phyloP scores from a whole-genome alignment of 768 basidiomycete genomes.

The Roridomyces roridus region DNA sequence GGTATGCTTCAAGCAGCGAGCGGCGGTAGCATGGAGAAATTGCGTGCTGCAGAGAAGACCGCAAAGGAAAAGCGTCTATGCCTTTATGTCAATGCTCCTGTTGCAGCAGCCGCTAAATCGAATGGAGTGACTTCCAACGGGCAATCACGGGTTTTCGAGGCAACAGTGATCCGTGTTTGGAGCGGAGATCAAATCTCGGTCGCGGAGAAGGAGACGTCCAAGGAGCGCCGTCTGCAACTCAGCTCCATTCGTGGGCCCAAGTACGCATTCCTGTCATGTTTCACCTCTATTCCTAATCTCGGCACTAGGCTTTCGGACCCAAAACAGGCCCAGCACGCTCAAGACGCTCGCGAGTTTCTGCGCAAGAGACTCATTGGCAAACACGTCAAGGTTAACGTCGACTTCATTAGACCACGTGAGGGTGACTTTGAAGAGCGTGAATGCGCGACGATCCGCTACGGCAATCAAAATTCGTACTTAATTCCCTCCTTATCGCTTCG shows the following conservation, averaged over 20 bases:
- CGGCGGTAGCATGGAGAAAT: constrained; percentile 84
- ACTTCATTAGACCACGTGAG: constrained; percentile 90
- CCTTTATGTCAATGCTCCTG: constrained; percentile 68
- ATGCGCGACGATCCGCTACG: constrained; percentile 88
- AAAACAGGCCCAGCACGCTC: constrained; percentile 85
- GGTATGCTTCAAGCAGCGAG: constrained; percentile 91
- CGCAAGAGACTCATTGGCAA: constrained; percentile 93
- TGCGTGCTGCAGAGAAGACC: constrained; percentile 81
- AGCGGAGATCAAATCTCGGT: constrained; percentile 91
- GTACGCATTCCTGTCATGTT: constrained; percentile 41
- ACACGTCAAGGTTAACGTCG: constrained; percentile 79
- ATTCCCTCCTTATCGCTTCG: background rate
- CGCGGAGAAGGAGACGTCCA: constrained; percentile 69
- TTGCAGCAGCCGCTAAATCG: constrained; percentile 48
- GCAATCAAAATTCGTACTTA: constrained; percentile 78
- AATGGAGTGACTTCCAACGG: constrained; percentile 53
- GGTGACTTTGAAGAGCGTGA: constrained; percentile 95
- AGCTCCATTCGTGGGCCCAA: constrained; percentile 89
- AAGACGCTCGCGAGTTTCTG: constrained; percentile 93
- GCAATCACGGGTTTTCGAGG: constrained; percentile 69
- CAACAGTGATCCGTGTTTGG: constrained; percentile 86
- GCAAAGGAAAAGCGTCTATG: constrained; percentile 79
- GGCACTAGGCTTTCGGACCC: constrained; percentile 77
- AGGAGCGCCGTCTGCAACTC: constrained; percentile 85
- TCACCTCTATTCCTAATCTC: background rate